Evolutionary conservation across 352 stramenopile species (phyloP).

Genomic region (Pythium phragmiticola): DNA sequence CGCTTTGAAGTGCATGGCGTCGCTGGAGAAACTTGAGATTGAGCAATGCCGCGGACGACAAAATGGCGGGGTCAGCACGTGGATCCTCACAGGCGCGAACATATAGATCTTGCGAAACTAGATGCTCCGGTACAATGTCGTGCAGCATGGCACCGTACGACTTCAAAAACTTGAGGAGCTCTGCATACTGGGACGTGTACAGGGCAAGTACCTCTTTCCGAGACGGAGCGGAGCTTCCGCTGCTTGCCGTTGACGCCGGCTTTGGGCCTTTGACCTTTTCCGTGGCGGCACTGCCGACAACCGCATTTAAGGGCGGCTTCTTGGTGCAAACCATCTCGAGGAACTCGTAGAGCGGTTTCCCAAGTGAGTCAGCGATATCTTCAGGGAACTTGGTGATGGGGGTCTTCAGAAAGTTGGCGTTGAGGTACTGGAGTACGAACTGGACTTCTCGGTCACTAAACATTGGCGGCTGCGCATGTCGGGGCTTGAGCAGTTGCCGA

Average conservation of each 20-base stretch:
- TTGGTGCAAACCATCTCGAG: constrained; percentile 90
- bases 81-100: constrained; percentile 73
- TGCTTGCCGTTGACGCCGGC: constrained; percentile 4
- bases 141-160: constrained; percentile 91
- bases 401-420: constrained; percentile 72
- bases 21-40: constrained; percentile 56
- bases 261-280: constrained; percentile 29
- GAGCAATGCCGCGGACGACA: constrained; percentile 37
- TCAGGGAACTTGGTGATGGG: constrained; percentile 70
- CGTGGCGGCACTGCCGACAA: constrained; percentile 30
- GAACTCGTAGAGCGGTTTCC: constrained; percentile 85
- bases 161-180: constrained; percentile 91
- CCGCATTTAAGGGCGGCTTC: constrained; percentile 48
- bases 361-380: constrained; percentile 72
- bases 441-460: constrained; percentile 51
- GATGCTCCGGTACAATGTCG: constrained; percentile 75
- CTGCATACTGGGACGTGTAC: constrained; percentile 71
- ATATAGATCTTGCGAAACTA: constrained; percentile 82
- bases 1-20: constrained; percentile 47
- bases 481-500: neutral
- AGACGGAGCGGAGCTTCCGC: constrained; percentile 22
- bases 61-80: constrained; percentile 43
- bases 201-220: constrained; percentile 64
- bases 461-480: neutral
- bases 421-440: constrained; percentile 85